Evolutionary conservation across 345 rosid genomes (phyloP).

Genomic region (Brassica rapa): DNA sequence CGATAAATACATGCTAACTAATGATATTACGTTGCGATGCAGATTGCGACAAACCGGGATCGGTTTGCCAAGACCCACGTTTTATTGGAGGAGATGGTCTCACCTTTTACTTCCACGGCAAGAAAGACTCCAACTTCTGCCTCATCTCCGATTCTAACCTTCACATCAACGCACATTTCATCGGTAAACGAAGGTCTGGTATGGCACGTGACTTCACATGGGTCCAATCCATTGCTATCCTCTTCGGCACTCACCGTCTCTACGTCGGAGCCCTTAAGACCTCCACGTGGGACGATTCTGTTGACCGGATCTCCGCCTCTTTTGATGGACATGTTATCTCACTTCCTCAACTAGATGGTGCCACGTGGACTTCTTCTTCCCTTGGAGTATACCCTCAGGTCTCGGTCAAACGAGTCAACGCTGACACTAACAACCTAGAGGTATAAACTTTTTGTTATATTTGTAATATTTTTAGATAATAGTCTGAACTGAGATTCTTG

Average conservation of each 20-base stretch:
- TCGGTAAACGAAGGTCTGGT: conserved; percentile 49
- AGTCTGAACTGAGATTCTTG: not conserved
- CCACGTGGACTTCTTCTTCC: conserved; percentile 46
- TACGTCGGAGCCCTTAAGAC: conserved; percentile 55
- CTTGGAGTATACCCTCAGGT: conserved; percentile 20
- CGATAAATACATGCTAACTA: not conserved
- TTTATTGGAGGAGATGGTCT: conserved; percentile 69
- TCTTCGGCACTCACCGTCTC: conserved; percentile 54
- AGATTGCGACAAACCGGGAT: conserved; percentile 63
- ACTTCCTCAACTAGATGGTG: conserved; percentile 38
- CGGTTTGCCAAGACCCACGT: conserved; percentile 67
- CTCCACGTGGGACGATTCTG: conserved; percentile 56
- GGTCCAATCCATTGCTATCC: conserved; percentile 57
- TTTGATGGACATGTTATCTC: conserved; percentile 44
- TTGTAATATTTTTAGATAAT: not conserved
- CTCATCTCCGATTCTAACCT: conserved; percentile 56
- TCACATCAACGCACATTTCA: conserved; percentile 62
- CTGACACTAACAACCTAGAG: conserved; percentile 46
- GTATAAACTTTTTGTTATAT: conserved; percentile 4
- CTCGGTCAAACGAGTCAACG: conserved; percentile 43
- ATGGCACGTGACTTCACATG: conserved; percentile 67
- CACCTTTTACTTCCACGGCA: conserved; percentile 78
- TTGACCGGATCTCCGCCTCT: conserved; percentile 45
- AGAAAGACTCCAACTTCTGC: conserved; percentile 57
- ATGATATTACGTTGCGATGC: not conserved